phyloP scores from a whole-genome alignment of 768 basidiomycete species.

The Dentipellis fragilis region DNA sequence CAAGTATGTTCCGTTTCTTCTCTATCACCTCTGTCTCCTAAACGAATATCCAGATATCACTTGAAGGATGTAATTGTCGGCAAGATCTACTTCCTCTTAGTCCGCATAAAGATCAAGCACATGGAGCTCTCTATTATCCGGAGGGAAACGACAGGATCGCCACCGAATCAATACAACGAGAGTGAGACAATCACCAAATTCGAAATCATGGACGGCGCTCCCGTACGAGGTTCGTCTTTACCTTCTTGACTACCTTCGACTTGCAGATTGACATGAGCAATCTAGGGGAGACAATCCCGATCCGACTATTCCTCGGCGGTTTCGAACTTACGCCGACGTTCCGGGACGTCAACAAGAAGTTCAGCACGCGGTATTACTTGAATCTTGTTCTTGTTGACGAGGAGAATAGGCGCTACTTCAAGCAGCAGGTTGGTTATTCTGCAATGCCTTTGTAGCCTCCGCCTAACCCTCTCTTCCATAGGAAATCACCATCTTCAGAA shows the following conservation, averaged over 20 bases:
- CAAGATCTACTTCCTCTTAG: slow-evolving; percentile 97
- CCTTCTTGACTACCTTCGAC: background rate
- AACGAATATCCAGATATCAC: slow-evolving; percentile 63
- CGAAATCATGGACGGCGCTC: slow-evolving; percentile 98
- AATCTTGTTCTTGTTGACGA: slow-evolving; percentile 97
- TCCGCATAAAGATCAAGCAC: slow-evolving; percentile 98
- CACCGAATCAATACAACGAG: slow-evolving; percentile 99
- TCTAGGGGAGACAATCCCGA: slow-evolving; percentile 94
- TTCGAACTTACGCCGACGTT: slow-evolving; percentile 98
- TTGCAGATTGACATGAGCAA: background rate
- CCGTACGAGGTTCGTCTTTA: slow-evolving; percentile 66
- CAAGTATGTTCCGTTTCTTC: slow-evolving; percentile 50
- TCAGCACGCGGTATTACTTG: slow-evolving; percentile 92
- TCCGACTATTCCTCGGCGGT: slow-evolving; percentile 93
- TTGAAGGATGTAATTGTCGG: slow-evolving; percentile 98
- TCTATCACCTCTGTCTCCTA: background rate
- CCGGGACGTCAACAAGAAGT: slow-evolving; percentile 99
- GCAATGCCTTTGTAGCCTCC: background rate
- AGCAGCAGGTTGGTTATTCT: slow-evolving; percentile 63
- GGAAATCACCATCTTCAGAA: slow-evolving; percentile 87
- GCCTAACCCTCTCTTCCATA: slow-evolving; percentile 14
- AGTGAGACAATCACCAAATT: slow-evolving; percentile 99
- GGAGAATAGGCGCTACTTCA: slow-evolving; percentile 96
- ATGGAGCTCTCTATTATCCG: slow-evolving; percentile 99
- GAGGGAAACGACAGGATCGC: slow-evolving; percentile 91